Conservation (phyloP, 2,329 filamentous ascomycete genomes). For the Aureobasidium sp. region DNA sequence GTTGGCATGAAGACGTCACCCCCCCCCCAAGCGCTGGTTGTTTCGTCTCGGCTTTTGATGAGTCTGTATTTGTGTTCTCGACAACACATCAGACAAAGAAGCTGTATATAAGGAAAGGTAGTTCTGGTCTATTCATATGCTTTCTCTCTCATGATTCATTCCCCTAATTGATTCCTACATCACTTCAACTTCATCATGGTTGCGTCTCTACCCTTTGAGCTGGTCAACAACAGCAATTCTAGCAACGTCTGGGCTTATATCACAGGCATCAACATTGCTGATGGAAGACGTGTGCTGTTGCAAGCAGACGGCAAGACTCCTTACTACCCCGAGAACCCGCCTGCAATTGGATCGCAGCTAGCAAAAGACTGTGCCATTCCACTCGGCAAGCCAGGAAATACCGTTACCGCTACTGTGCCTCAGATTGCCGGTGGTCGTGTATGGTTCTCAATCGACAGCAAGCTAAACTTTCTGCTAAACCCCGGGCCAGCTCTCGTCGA, state of each 20-base stretch:
- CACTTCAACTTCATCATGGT: conserved; percentile 21
- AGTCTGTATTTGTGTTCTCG: not conserved
- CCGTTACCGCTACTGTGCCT: conserved; percentile 26
- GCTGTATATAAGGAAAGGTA: not conserved
- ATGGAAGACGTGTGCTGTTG: conserved; percentile 25
- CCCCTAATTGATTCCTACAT: not conserved
- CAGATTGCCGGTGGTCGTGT: conserved; percentile 32
- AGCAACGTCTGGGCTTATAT: conserved; percentile 28
- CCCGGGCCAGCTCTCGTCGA: conserved; percentile 30
- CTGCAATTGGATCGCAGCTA: conserved; percentile 24
- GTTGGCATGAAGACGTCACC: conserved; percentile 10
- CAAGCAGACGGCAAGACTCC: conserved; percentile 27
- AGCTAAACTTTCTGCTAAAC: conserved; percentile 30
- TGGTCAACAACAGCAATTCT: conserved; percentile 27
- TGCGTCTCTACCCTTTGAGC: conserved; percentile 25
- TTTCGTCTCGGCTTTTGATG: not conserved
- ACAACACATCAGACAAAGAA: conserved; percentile 1
- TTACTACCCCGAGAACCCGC: conserved; percentile 26
- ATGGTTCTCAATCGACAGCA: conserved; percentile 27
- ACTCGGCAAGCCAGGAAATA: conserved; percentile 26
- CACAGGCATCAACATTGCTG: conserved; percentile 29
- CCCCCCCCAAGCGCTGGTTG: not conserved
- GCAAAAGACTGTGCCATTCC: conserved; percentile 30
- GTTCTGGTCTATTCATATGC: not conserved
- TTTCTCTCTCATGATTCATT: not conserved